Evolutionary conservation across 1,284 basidiomycete genomes (phyloP).

Genomic region (Trichosporon ovoides): DNA sequence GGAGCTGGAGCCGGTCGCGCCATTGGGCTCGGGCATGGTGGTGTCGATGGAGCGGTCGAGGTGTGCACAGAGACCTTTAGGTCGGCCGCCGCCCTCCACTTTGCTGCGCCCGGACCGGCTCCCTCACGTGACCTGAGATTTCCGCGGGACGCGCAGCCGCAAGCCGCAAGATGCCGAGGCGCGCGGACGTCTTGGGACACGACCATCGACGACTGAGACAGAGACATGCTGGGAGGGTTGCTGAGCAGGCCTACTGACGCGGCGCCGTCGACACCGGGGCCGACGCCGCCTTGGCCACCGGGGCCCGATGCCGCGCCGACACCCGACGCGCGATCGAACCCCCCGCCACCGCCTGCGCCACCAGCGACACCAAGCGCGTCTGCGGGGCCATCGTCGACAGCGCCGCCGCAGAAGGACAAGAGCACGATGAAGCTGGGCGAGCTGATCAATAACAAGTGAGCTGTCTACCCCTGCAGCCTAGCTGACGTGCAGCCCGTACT

Average conservation of each 20-base stretch:
- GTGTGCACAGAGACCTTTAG: background rate
- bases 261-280: background rate
- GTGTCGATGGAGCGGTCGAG: background rate
- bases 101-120: no score
- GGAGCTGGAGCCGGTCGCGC: background rate
- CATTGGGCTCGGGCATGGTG: background rate
- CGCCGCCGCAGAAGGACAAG: background rate
- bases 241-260: background rate
- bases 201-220: background rate
- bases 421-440: constrained; percentile 1
- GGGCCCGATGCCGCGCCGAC: background rate
- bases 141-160: no score
- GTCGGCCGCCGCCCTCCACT: no score
- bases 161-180: no score
- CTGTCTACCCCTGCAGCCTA: background rate
- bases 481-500: constrained; percentile 69
- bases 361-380: background rate
- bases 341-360: background rate
- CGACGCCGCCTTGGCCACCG: background rate
- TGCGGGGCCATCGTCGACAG: background rate
- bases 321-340: background rate
- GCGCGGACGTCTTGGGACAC: no score
- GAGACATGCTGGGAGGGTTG: background rate
- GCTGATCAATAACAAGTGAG: constrained; percentile 4
- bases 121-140: no score